Evolutionary conservation across 176 grass and related monocot species (phyloP), one percentile per base, ranked within the genome.

Genomic region (Eragrostis nindensis): DNA sequence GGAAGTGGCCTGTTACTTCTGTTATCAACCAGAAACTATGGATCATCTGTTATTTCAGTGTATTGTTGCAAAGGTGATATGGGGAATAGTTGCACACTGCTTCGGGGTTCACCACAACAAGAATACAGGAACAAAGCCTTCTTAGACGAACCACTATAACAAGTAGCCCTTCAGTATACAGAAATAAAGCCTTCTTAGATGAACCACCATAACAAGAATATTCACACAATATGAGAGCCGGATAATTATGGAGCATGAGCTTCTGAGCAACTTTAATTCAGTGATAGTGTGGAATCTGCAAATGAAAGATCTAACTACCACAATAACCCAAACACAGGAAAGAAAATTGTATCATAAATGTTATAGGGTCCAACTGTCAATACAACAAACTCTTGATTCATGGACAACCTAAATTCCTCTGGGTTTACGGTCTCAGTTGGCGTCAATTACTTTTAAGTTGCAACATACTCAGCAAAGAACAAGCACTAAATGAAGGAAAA

Each of bases 251-350:
- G 32, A 74, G 4, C 25, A 74, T 67, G 45, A 47, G 56, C 25
- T 40, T 10, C 26, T 54, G 47, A 24, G 7, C 29, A 36, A 21
- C 57, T 87, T 42, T 21, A 71, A 26, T 87, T 25, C 54, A 50
- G 26, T 24, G 36, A 29, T 8, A 70, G 19, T 52, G 63, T 71
- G 18, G 17, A 75, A 24, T 48, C 70, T 52, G 45, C 12, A 14
- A 81, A 62, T 26, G 13, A 81, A 66, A 68, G 69, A 5, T 42
- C 11, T 18, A 61, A 77, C 30, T 46, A 63, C 2, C 82, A 7
- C 11, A 76, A 77, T 54, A 77, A 54, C 45, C 26, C 6, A 82
- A 21, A 39, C 15, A 53, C 55, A 6, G 56, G 16, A 7, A 71
- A 48, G 62, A 54, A 43, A 41, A 16, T 42, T 63, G 22, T n/a